Evolutionary conservation across 169 alveolate genomes (phyloP).

Genomic region (Babesia ovis): DNA sequence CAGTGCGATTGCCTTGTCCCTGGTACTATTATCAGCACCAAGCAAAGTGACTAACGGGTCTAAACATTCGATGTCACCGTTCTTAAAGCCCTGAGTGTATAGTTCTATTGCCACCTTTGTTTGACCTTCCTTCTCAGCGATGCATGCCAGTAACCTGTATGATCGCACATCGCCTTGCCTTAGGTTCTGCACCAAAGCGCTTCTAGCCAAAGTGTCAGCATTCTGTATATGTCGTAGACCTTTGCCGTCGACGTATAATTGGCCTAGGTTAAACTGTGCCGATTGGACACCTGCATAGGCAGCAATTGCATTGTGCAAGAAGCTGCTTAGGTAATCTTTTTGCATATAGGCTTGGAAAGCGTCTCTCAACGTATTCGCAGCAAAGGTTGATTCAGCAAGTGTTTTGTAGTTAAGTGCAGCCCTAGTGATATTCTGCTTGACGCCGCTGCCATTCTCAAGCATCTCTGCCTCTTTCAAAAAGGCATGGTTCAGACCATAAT

Average conservation of each 20-base stretch:
- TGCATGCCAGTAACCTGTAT: slow-evolving; percentile 17
- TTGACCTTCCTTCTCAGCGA: slow-evolving; percentile 33
- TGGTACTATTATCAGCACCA: slow-evolving; percentile 1
- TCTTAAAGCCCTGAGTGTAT: slow-evolving; percentile 46
- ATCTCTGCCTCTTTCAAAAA: slow-evolving; percentile 41
- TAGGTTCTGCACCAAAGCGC: slow-evolving; percentile 20
- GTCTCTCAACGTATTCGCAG: neutral
- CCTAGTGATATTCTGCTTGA: slow-evolving; percentile 2
- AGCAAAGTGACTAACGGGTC: slow-evolving; percentile 32
- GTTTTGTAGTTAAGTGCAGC: slow-evolving; percentile 50
- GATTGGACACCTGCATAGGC: slow-evolving; percentile 58
- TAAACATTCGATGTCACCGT: slow-evolving; percentile 60
- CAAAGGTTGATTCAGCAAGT: slow-evolving; percentile 27
- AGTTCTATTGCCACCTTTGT: slow-evolving; percentile 29
- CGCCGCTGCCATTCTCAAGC: slow-evolving; percentile 58
- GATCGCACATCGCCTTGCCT: slow-evolving; percentile 46
- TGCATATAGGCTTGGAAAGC: slow-evolving; percentile 12
- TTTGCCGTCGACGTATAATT: slow-evolving; percentile 1
- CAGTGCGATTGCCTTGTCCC: slow-evolving; percentile 46
- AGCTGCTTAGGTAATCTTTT: slow-evolving; percentile 28
- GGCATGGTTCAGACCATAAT: slow-evolving; percentile 49
- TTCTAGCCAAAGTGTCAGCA: neutral
- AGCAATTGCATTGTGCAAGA: slow-evolving; percentile 17
- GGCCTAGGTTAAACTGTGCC: slow-evolving; percentile 19
- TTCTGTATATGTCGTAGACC: slow-evolving; percentile 6